phyloP scores from a whole-genome alignment of 768 basidiomycete species.

The Suillus discolor region DNA sequence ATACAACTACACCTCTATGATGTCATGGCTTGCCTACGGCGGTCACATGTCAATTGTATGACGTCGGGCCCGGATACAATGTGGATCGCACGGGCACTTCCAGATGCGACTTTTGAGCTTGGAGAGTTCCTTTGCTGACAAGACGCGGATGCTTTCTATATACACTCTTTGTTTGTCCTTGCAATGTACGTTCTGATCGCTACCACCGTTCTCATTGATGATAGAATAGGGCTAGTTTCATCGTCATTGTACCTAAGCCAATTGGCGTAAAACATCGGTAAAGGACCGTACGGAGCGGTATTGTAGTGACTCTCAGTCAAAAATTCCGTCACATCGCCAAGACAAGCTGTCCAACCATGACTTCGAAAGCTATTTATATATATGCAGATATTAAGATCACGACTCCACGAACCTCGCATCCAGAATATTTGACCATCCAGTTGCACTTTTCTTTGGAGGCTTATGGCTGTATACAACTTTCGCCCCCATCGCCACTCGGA shows the following conservation, averaged over 20 bases:
- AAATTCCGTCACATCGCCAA: slow-evolving; percentile 30
- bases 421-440: too few relatives aligned
- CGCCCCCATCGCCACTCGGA: slow-evolving; percentile 22
- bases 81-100: slow-evolving; percentile 18
- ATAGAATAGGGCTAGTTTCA: slow-evolving; percentile 20
- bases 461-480: slow-evolving; percentile 29
- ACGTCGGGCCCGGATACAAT: not conserved
- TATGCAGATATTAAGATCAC: too few relatives aligned
- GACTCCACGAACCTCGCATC: too few relatives aligned
- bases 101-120: slow-evolving; percentile 31
- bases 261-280: slow-evolving; percentile 16
- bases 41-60: slow-evolving; percentile 2
- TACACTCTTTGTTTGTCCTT: slow-evolving; percentile 27
- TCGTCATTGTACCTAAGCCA: slow-evolving; percentile 17
- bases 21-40: not conserved
- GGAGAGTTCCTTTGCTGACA: slow-evolving; percentile 31
- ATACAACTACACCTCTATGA: not conserved
- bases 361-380: not conserved
- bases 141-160: slow-evolving; percentile 10
- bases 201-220: not conserved
- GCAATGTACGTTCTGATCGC: slow-evolving; percentile 17
- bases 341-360: slow-evolving; percentile 14
- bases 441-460: slow-evolving; percentile 25
- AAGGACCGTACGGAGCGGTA: slow-evolving; percentile 20
- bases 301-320: slow-evolving; percentile 25